Evolutionary conservation across 805 yeast genomes (phyloP).

Genomic region (Wickerhamomyces strasburgensis): DNA sequence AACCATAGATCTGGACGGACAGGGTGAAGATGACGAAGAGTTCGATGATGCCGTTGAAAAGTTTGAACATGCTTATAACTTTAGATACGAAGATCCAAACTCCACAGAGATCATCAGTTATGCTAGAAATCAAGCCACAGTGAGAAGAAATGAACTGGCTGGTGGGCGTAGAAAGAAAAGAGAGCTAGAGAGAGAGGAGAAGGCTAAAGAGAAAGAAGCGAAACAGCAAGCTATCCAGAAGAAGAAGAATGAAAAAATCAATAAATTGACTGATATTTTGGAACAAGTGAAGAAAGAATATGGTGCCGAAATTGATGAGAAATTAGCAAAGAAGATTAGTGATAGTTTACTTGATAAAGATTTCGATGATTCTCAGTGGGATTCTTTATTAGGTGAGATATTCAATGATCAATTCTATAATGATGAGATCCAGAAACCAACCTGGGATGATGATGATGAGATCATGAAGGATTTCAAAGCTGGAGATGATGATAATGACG

Average conservation of each 20-base stretch:
- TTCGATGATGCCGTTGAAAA: slow-evolving; percentile 89
- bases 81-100: slow-evolving; percentile 89
- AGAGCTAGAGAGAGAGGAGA: slow-evolving; percentile 57
- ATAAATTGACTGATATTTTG: slow-evolving; percentile 65
- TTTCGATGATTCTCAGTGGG: slow-evolving; percentile 91
- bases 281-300: slow-evolving; percentile 38
- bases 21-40: slow-evolving; percentile 62
- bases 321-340: slow-evolving; percentile 61
- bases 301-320: slow-evolving; percentile 46
- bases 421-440: slow-evolving; percentile 53
- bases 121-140: slow-evolving; percentile 90
- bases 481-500: slow-evolving; percentile 37
- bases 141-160: slow-evolving; percentile 73
- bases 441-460: slow-evolving; percentile 57
- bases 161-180: slow-evolving; percentile 73
- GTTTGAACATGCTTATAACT: slow-evolving; percentile 90
- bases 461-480: slow-evolving; percentile 40
- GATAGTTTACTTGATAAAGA: slow-evolving; percentile 79
- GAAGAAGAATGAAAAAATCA: slow-evolving; percentile 71
- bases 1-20: slow-evolving; percentile 43
- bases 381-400: slow-evolving; percentile 71
- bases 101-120: slow-evolving; percentile 89
- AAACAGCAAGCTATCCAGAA: slow-evolving; percentile 59
- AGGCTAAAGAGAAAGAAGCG: slow-evolving; percentile 45
- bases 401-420: slow-evolving; percentile 81